phyloP scores from a whole-genome alignment of 2,329 filamentous ascomycete genomes.

The Phyllosticta citriasiana region DNA sequence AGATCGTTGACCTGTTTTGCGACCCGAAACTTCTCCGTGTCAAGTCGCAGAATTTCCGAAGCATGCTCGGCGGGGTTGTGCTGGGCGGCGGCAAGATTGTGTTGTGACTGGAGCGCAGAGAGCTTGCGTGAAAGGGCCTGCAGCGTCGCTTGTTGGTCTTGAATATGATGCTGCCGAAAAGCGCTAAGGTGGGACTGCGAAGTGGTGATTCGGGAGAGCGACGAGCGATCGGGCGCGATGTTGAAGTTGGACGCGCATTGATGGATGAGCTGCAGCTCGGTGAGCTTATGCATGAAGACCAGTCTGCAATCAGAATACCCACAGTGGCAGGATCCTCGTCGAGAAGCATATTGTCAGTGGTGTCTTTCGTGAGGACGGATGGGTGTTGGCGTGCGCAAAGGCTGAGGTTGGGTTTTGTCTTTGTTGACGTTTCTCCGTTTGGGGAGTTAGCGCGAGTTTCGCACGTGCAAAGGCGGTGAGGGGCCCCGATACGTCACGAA shows the following conservation, averaged over 20 bases:
- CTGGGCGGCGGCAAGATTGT: slow-evolving; percentile 62
- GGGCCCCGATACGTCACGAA: slow-evolving; percentile 4
- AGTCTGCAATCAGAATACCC: slow-evolving; percentile 24
- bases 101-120: slow-evolving; percentile 62
- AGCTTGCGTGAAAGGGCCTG: slow-evolving; percentile 63
- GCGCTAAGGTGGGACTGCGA: slow-evolving; percentile 75
- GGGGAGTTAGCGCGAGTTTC: slow-evolving; percentile 1
- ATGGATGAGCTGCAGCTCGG: slow-evolving; percentile 60
- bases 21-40: slow-evolving; percentile 87
- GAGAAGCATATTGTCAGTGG: slow-evolving; percentile 64
- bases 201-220: slow-evolving; percentile 73
- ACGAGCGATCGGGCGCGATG: slow-evolving; percentile 76
- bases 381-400: background rate
- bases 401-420: background rate
- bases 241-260: slow-evolving; percentile 94
- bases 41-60: slow-evolving; percentile 71
- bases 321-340: slow-evolving; percentile 86
- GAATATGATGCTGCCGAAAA: slow-evolving; percentile 59
- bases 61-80: slow-evolving; percentile 76
- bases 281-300: slow-evolving; percentile 11
- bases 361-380: background rate
- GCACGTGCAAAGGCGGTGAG: slow-evolving; percentile 1
- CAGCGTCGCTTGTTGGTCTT: slow-evolving; percentile 19
- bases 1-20: slow-evolving; percentile 85
- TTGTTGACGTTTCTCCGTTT: slow-evolving; percentile 6